These are phyloP conservation scores for Lentinula lateritia DNA, from an alignment of 768 basidiomycete species.

Conservation along the genomic window DNA sequence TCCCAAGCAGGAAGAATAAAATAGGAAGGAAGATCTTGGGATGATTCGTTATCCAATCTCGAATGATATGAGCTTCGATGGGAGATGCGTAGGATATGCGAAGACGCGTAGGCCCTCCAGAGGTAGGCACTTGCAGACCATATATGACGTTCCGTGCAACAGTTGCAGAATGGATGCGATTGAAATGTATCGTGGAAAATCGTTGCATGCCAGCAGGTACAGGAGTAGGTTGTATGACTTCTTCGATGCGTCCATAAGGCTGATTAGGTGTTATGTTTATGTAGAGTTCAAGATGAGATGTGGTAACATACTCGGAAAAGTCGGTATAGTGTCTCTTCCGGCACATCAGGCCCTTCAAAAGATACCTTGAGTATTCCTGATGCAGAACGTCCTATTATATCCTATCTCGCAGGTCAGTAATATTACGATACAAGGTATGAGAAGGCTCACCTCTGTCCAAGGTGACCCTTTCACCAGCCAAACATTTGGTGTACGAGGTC, in stretches of 20 bases:
- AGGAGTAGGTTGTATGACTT: conserved; percentile 55
- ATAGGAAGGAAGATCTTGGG: conserved; percentile 80
- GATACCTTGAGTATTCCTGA: conserved; percentile 66
- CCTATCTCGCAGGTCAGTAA: neutral
- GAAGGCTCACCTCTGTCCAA: conserved; percentile 64
- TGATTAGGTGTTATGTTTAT: conserved; percentile 20
- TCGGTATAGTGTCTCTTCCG: conserved; percentile 74
- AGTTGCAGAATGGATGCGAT: conserved; percentile 60
- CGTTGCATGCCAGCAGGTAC: conserved; percentile 65
- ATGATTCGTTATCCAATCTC: conserved; percentile 82
- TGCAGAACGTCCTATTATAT: conserved; percentile 62
- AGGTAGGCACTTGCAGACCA: conserved; percentile 36
- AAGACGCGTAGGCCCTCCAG: conserved; percentile 22
- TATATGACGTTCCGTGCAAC: conserved; percentile 82
- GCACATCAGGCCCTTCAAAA: conserved; percentile 86
- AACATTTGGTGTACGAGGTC: conserved; percentile 41
- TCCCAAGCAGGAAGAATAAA: conserved; percentile 83
- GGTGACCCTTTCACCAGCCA: conserved; percentile 78
- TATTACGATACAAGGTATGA: neutral
- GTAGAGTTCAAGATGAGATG: neutral
- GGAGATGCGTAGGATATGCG: conserved; percentile 57
- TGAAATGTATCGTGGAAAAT: conserved; percentile 58
- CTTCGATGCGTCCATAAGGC: conserved; percentile 79
- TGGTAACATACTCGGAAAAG: conserved; percentile 59
- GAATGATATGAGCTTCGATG: conserved; percentile 57